Evolutionary conservation across 2,329 filamentous ascomycete genomes (phyloP), one percentile per base, ranked within the genome.

Genomic region (Xylaria sp.): DNA sequence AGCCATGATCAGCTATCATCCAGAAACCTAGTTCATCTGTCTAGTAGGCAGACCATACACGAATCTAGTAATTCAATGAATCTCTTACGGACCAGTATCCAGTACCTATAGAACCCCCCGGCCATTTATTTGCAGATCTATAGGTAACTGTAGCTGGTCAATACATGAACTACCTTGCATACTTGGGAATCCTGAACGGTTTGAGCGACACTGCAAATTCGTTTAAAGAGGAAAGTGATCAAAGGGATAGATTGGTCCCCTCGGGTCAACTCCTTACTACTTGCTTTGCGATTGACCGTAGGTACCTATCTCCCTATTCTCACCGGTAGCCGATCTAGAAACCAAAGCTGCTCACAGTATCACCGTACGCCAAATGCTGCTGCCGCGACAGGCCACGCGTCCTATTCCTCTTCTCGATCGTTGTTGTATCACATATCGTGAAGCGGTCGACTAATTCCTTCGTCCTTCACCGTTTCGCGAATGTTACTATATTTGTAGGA

Each of bases 371-470:
- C n/a, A 3, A 47, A 47, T 14, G 11, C 19, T 14, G 11, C 19
- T 17, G 14, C 34, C 34, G 21, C 14, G 14, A 48, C 58, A 42
- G 53, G 47, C 17, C 32, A 12, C 19, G 24, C 12, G n/a, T 30
- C 14, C 39, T 24, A 36, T 34, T 30, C 36, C 36, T 59, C 36
- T 34, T 30, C 51, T 42, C 34, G 24, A 2, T 27, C 4, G 24
- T n/a, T 21, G 12, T 56, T 51, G n/a, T 65, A 57, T 50, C 51
- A 53, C 36, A 45, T 51, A 27, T 34, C 30, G 51, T 56, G 14
- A 54, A 30, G 36, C 47, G 39, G 54, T 45, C 34, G 12, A 24
- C 5, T 12, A 19, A n/a, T 5, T 24, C 17, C 4, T 55, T 17
- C 17, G 9, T 58, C 24, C 17, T n/a, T 67, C 50, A 21, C 24